Evolutionary conservation across 352 stramenopile species (phyloP).

Genomic region (Globisporangium heterothallicum): DNA sequence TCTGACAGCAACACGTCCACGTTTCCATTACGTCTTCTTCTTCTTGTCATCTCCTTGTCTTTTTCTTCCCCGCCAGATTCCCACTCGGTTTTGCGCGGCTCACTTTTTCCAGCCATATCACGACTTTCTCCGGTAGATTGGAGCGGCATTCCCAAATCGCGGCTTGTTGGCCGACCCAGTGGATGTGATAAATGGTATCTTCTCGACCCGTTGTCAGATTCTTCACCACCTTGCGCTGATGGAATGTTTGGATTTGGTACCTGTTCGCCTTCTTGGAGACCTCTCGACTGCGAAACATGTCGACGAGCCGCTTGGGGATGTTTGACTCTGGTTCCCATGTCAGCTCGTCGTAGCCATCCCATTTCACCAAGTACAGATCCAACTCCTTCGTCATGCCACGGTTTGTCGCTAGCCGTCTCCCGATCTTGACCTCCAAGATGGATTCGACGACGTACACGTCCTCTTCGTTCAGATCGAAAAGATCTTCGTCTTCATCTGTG

Average conservation of each 20-base stretch:
- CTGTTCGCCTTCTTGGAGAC: constrained; percentile 34
- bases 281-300: constrained; percentile 53
- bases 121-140: constrained; percentile 46
- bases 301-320: constrained; percentile 55
- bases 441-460: constrained; percentile 72
- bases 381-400: constrained; percentile 44
- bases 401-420: constrained; percentile 29
- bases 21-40: no score
- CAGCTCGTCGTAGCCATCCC: constrained; percentile 73
- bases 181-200: constrained; percentile 69
- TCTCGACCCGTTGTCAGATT: constrained; percentile 50
- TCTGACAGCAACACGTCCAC: no score
- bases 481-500: constrained; percentile 55
- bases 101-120: constrained; percentile 70
- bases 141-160: constrained; percentile 51
- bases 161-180: constrained; percentile 46
- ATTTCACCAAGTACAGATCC: constrained; percentile 74
- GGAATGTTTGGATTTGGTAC: constrained; percentile 53
- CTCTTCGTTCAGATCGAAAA: constrained; percentile 71
- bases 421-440: constrained; percentile 64
- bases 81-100: constrained; percentile 19
- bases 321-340: constrained; percentile 74
- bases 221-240: constrained; percentile 42
- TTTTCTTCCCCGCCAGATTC: constrained; percentile 30
- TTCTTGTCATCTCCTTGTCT: constrained; percentile 19